Evolutionary conservation across 495 filamentous ascomycete genomes (phyloP).

Genomic region (Tuber calosporum): DNA sequence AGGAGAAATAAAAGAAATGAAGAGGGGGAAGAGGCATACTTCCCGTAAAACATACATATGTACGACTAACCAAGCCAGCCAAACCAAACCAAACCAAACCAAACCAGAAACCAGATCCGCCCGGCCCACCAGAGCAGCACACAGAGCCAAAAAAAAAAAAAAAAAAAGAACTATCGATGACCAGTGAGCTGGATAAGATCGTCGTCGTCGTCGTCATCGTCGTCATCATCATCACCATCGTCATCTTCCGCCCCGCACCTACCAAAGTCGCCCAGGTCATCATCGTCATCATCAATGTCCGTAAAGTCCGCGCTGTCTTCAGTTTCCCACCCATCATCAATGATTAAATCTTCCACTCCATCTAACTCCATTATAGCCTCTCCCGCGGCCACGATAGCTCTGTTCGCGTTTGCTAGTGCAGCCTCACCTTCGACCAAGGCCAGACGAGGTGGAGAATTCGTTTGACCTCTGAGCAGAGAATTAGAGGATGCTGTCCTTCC

Average conservation of each 20-base stretch:
- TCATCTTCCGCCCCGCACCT: slow-evolving; percentile 16
- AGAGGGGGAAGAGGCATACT: neutral
- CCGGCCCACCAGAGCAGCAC: neutral
- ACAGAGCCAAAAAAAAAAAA: neutral
- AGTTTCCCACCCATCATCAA: slow-evolving; percentile 41
- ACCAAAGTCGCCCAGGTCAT: slow-evolving; percentile 5
- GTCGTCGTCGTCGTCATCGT: slow-evolving; percentile 51
- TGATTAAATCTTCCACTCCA: slow-evolving; percentile 44
- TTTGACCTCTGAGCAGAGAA: slow-evolving; percentile 35
- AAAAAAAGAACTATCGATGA: slow-evolving; percentile 50
- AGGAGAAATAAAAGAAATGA: neutral
- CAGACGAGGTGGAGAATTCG: slow-evolving; percentile 41
- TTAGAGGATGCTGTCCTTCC: slow-evolving; percentile 43
- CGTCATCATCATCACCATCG: slow-evolving; percentile 45
- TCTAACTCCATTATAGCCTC: slow-evolving; percentile 42
- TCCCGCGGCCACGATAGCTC: slow-evolving; percentile 47
- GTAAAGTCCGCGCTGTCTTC: slow-evolving; percentile 42
- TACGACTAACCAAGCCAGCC: neutral
- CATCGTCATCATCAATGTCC: slow-evolving; percentile 44
- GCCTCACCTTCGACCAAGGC: slow-evolving; percentile 51
- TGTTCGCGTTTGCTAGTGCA: slow-evolving; percentile 60
- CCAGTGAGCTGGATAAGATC: slow-evolving; percentile 63
- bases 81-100: neutral
- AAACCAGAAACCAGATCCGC: neutral
- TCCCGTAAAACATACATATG: neutral